Percentiles rank a stretch among this genome's conserved stretches.
Conservation (phyloP, 129 eudicot species). For the Flaveria bidentis region DNA sequence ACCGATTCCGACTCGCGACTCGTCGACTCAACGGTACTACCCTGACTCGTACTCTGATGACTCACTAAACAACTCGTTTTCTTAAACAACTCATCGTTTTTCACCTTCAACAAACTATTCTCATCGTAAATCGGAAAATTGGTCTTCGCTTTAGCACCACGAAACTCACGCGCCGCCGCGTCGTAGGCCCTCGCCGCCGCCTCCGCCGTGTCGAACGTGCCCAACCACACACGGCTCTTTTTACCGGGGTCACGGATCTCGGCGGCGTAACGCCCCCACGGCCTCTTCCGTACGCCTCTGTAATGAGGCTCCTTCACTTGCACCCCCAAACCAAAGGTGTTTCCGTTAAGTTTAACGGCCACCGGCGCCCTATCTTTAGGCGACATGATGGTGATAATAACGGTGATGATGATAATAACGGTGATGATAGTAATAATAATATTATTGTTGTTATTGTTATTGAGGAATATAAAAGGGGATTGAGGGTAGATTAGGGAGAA, state of each 20-base stretch:
- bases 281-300: conserved; percentile 46
- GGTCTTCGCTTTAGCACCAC: conserved; percentile 41
- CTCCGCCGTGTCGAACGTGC: conserved; percentile 48
- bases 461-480: neutral
- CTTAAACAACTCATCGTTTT: neutral
- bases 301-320: conserved; percentile 30
- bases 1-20: conserved; percentile 27
- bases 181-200: conserved; percentile 44
- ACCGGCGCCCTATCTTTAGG: conserved; percentile 22
- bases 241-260: conserved; percentile 47
- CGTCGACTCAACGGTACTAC: conserved; percentile 37
- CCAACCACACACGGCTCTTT: conserved; percentile 43
- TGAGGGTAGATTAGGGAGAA: conserved; percentile 37
- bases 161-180: conserved; percentile 49
- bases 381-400: conserved; percentile 5
- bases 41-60: conserved; percentile 40
- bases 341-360: conserved; percentile 27
- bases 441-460: no score
- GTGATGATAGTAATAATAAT: no score
- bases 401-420: neutral
- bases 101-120: conserved; percentile 13
- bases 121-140: conserved; percentile 27
- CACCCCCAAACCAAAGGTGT: neutral
- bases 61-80: conserved; percentile 31
- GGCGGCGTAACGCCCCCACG: conserved; percentile 50